Percentiles rank a stretch among this genome's conserved stretches.
Conservation (phyloP, 345 rosid genomes). For the Nasturtium officinale region DNA sequence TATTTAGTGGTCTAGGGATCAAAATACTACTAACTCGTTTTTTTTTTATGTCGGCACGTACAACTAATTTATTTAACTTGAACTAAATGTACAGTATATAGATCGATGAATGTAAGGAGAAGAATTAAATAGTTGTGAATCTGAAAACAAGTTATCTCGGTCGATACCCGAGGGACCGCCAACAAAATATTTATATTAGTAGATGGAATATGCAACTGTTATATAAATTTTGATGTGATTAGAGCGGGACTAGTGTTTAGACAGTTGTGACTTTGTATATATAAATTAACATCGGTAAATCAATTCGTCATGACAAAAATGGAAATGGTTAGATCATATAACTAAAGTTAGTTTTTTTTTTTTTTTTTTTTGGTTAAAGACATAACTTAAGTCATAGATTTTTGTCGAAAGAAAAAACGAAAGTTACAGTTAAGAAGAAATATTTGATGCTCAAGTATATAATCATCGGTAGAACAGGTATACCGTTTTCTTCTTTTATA, state of each 20-base stretch:
- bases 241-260: background rate
- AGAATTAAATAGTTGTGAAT: background rate
- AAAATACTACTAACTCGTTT: no score
- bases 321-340: background rate
- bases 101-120: background rate
- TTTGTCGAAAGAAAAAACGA: no score
- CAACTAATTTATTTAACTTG: background rate
- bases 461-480: conserved; percentile 19
- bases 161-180: background rate
- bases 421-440: no score
- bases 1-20: no score
- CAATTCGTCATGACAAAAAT: background rate
- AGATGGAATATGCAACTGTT: background rate
- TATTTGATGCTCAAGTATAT: background rate
- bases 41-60: background rate
- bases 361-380: no score
- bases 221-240: background rate
- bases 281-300: background rate
- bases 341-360: no score
- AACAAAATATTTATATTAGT: no score
- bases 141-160: no score
- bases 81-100: background rate
- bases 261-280: no score
- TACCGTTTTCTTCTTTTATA: conserved; percentile 7
- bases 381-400: no score